A percentile compares a stretch with the other conserved stretches of the same genome.
These are phyloP conservation scores for Tolypocladium paradoxum DNA, from an alignment of 2,329 filamentous ascomycete genomes.

Conservation along the genomic window DNA sequence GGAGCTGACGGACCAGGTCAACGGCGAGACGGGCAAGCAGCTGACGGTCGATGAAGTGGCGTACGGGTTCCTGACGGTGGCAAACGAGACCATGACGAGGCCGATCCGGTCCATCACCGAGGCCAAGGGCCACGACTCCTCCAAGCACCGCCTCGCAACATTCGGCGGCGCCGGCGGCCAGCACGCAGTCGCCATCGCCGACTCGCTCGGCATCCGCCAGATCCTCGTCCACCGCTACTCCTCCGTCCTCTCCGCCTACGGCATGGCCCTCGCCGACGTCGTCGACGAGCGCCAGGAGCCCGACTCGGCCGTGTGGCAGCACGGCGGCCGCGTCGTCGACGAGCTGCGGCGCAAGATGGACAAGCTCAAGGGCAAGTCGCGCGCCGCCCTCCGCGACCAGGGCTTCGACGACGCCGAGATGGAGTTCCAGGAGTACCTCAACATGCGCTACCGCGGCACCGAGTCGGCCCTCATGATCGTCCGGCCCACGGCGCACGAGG, in stretches of 20 bases:
- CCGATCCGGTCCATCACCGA: conserved; percentile 25
- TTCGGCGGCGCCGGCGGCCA: conserved; percentile 31
- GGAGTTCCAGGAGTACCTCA: conserved; percentile 45
- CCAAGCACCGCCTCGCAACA: conserved; percentile 23
- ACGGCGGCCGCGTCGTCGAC: conserved; percentile 43
- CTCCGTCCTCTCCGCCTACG: conserved; percentile 34
- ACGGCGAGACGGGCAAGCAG: conserved; percentile 23
- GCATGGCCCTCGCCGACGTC: conserved; percentile 33
- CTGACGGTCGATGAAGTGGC: conserved; percentile 23
- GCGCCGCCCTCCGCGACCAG: conserved; percentile 57
- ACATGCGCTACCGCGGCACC: conserved; percentile 85
- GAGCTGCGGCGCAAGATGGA: conserved; percentile 65
- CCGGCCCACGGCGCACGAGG: conserved; percentile 56
- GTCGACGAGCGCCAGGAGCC: conserved; percentile 30
- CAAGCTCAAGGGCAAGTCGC: conserved; percentile 68
- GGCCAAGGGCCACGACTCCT: conserved; percentile 23
- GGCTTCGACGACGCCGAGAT: conserved; percentile 53
- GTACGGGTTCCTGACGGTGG: conserved; percentile 25
- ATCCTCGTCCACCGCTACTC: conserved; percentile 34
- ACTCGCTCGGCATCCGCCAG: conserved; percentile 29
- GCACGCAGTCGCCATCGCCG: conserved; percentile 31
- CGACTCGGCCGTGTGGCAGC: conserved; percentile 49
- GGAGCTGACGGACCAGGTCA: conserved; percentile 31
- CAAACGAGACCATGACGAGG: conserved; percentile 24
- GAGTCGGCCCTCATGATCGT: conserved; percentile 87